Conservation (phyloP, 768 basidiomycete species). For the Candolleomyces eurysporus region DNA sequence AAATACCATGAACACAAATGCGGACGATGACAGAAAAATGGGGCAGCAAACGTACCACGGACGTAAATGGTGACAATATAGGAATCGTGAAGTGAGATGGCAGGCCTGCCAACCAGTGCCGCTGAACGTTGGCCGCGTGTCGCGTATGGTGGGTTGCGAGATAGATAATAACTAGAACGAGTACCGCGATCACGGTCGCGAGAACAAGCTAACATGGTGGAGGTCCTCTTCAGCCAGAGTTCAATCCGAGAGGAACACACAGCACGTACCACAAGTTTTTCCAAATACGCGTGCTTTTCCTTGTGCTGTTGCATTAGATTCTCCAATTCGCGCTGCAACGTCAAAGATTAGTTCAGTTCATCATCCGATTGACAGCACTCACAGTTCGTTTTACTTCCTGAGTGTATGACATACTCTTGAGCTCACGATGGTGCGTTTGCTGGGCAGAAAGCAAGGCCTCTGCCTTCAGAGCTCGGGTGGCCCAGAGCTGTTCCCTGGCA, state of each 20-base stretch:
- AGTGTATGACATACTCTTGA: slow-evolving; percentile 36
- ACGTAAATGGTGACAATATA: slow-evolving; percentile 74
- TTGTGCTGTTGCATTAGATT: slow-evolving; percentile 40
- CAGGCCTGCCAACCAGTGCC: slow-evolving; percentile 28
- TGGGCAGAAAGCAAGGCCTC: slow-evolving; percentile 57
- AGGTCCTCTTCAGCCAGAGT: no score
- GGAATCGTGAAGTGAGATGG: slow-evolving; percentile 75
- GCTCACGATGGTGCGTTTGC: slow-evolving; percentile 46
- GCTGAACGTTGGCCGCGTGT: slow-evolving; percentile 15
- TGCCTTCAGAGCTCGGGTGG: slow-evolving; percentile 59
- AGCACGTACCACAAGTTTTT: slow-evolving; percentile 45
- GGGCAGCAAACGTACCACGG: slow-evolving; percentile 50
- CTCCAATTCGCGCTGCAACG: slow-evolving; percentile 41
- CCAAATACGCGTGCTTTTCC: slow-evolving; percentile 47
- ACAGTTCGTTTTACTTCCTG: slow-evolving; percentile 51
- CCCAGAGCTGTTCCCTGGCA: slow-evolving; percentile 61
- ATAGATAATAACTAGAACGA: slow-evolving; percentile 35
- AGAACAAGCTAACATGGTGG: slow-evolving; percentile 18
- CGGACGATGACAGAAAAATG: not conserved
- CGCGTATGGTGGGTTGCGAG: slow-evolving; percentile 27
- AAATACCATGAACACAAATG: not conserved
- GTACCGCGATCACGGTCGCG: slow-evolving; percentile 28
- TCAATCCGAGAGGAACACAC: no score
- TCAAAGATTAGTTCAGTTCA: not conserved
- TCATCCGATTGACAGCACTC: slow-evolving; percentile 16